Conservation (phyloP, 768 basidiomycete genomes). For the Leccinum truebloodii region DNA sequence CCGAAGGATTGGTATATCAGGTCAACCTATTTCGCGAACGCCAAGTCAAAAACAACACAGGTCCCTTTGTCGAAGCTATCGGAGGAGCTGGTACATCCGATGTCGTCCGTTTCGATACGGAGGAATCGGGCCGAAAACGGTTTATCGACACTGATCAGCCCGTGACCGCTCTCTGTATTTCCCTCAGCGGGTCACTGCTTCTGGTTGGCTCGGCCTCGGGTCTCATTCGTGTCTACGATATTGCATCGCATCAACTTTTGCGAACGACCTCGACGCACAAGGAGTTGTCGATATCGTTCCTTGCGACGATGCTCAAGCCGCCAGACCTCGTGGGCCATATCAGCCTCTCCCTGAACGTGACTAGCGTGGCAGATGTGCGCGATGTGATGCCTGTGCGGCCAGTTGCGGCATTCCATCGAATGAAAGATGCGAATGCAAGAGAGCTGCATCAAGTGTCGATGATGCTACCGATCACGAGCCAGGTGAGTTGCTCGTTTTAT, state of each 20-base stretch:
- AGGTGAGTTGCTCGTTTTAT: slow-evolving; percentile 33
- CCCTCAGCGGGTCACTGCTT: slow-evolving; percentile 74
- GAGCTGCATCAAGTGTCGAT: slow-evolving; percentile 72
- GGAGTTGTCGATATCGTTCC: slow-evolving; percentile 65
- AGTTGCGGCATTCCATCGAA: slow-evolving; percentile 70
- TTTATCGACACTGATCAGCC: slow-evolving; percentile 72
- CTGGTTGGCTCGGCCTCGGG: slow-evolving; percentile 80
- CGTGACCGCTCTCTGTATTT: slow-evolving; percentile 73
- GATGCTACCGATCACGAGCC: slow-evolving; percentile 50
- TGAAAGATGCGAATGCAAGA: slow-evolving; percentile 63
- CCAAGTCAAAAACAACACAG: slow-evolving; percentile 50
- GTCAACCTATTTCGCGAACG: slow-evolving; percentile 74
- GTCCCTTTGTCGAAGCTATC: slow-evolving; percentile 60
- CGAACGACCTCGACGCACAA: slow-evolving; percentile 77
- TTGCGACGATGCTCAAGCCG: slow-evolving; percentile 82
- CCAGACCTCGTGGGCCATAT: slow-evolving; percentile 84
- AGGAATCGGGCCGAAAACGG: slow-evolving; percentile 50
- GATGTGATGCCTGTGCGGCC: slow-evolving; percentile 68
- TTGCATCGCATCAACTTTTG: slow-evolving; percentile 87
- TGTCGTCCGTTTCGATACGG: slow-evolving; percentile 65
- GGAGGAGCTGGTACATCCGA: slow-evolving; percentile 75
- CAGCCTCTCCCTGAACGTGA: slow-evolving; percentile 48
- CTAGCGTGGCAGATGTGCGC: slow-evolving; percentile 40
- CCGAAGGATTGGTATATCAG: slow-evolving; percentile 74
- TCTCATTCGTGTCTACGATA: slow-evolving; percentile 77